Base-by-base conservation (phyloP, 768 basidiomycete genomes). In the Mycena metata region DNA sequence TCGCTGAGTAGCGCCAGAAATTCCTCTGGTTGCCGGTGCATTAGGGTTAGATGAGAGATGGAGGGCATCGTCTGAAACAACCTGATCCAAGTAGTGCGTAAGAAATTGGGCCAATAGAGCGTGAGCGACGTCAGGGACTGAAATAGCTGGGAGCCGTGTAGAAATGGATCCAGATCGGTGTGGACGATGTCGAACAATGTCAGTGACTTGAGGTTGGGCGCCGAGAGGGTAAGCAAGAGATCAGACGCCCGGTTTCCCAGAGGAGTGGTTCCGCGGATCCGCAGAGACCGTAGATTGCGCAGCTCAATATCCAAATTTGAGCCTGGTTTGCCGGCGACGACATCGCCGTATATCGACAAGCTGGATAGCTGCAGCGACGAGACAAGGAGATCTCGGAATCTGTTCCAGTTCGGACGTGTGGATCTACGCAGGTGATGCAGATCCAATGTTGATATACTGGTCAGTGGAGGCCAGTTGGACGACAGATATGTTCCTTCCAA, bases 181-280 rank as follows among this genome's bases (percentile, higher is more conserved):
- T 56, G 30, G 2, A 69, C 58, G 15, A 63, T 36, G 33, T 69
- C 57, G 36, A 42, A 54, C 21, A 69, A 46, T 24, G 67, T 64
- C 15, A 69, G 33, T 5, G 54, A 65, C 36, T 15, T 17, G 42
- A 69, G 58, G n/a, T 21, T n/a, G 16, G 68, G 68, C 5, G 52
- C 58, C 8, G 50, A 58, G 33, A 69, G 58, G 19, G 41, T 33
- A 57, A 69, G 61, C 13, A 69, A 43, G 9, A 65, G 33, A 52
- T 69, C 63, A 2, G 61, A 64, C n/a, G 57, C 62, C 5, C 68
- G 68, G 23, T 60, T 50, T 10, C 68, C 68, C 50, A 65, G 36
- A 11, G 21, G 26, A 12, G 43, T 35, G 24, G 63, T 69, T 16
- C 68, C 68, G 33, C 68, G 68, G 21, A 69, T 69, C 16, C 68